Evolutionary conservation across 2,329 filamentous ascomycete species (phyloP).

Genomic region (Endoconidiophora polonica): DNA sequence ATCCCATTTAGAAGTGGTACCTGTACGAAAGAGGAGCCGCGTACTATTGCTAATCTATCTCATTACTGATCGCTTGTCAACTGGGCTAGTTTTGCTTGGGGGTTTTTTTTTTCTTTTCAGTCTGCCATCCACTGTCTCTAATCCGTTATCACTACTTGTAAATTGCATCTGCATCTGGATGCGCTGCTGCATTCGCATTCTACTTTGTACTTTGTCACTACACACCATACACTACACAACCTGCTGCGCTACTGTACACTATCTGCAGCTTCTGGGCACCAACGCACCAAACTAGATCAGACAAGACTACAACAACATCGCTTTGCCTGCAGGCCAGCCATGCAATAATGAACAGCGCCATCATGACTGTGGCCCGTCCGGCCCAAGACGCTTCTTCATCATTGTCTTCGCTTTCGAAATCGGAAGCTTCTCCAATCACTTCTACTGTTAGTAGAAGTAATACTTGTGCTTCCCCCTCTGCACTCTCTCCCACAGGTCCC

Average conservation of each 20-base stretch:
- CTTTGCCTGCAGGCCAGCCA: constrained; percentile 2
- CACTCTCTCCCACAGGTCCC: constrained; percentile 2
- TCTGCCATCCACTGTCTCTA: no score
- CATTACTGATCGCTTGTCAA: no score
- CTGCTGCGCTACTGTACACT: neutral
- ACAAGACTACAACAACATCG: no score
- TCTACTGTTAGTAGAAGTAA: neutral
- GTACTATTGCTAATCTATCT: neutral
- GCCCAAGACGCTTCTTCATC: constrained; percentile 18
- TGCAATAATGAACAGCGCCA: constrained; percentile 8
- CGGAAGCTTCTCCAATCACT: neutral
- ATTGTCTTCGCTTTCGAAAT: neutral
- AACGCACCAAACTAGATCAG: no score
- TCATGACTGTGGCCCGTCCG: constrained; percentile 21
- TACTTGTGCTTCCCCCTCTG: neutral
- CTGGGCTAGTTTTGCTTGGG: no score
- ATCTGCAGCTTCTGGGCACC: no score
- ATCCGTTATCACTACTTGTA: no score
- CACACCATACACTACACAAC: neutral
- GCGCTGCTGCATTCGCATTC: no score
- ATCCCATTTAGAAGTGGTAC: neutral
- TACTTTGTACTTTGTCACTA: neutral
- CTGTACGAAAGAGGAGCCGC: constrained; percentile 3
- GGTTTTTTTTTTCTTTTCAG: no score
- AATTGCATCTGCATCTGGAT: no score